A percentile compares a stretch with the other conserved stretches of the same genome.
Conservation (phyloP, 257 asterid genomes). For the Nyctanthes arbortristis region DNA sequence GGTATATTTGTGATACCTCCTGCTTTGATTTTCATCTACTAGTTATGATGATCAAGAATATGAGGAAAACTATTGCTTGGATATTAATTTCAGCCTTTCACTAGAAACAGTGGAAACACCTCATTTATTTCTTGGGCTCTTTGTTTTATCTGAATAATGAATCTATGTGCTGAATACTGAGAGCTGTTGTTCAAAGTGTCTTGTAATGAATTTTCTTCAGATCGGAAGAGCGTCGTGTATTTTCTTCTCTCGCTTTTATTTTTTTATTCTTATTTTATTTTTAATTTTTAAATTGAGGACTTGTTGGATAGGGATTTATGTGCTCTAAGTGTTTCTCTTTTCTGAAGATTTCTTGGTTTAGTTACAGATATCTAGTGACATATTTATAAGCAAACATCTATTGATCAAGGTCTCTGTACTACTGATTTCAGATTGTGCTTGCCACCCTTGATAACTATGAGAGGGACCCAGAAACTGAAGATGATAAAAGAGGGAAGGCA, state of each 20-base stretch:
- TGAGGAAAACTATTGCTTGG: not conserved
- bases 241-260: no score
- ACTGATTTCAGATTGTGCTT: constrained; percentile 65
- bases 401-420: constrained; percentile 18
- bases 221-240: no score
- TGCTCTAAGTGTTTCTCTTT: not conserved
- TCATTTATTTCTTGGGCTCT: not conserved
- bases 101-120: not conserved
- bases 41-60: not conserved
- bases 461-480: constrained; percentile 53
- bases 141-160: not conserved
- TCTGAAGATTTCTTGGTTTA: not conserved
- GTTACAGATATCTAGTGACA: constrained; percentile 10
- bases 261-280: no score
- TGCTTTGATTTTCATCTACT: not conserved
- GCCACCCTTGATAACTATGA: constrained; percentile 78
- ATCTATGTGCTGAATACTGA: not conserved
- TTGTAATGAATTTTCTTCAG: not conserved
- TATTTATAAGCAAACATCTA: constrained; percentile 2
- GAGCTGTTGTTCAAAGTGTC: not conserved
- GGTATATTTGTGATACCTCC: no score
- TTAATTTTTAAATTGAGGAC: constrained; percentile 7
- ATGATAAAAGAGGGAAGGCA: constrained; percentile 64
- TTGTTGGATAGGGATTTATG: not conserved
- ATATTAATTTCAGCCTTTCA: not conserved